These are phyloP conservation scores for Pichia sp. DNA, from an alignment of 1,139 yeast genomes.

Conservation along the genomic window DNA sequence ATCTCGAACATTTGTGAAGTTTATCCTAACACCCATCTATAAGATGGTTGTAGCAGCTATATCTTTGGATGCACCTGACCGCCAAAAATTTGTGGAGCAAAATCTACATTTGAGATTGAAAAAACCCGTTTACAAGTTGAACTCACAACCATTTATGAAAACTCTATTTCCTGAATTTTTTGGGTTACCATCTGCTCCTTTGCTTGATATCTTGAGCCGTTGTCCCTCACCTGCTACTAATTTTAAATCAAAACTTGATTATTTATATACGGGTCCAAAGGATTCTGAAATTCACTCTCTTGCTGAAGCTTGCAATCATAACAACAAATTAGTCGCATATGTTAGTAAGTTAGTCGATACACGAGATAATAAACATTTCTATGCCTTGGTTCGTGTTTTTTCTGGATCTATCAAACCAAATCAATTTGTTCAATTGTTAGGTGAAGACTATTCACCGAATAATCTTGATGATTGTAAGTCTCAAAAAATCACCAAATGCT, in stretches of 20 bases:
- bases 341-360: slow-evolving; percentile 56
- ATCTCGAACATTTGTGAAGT: slow-evolving; percentile 55
- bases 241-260: slow-evolving; percentile 20
- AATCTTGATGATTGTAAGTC: slow-evolving; percentile 44
- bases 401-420: slow-evolving; percentile 52
- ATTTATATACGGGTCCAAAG: slow-evolving; percentile 16
- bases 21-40: slow-evolving; percentile 74
- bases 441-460: slow-evolving; percentile 45
- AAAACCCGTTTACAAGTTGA: slow-evolving; percentile 37
- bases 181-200: slow-evolving; percentile 38
- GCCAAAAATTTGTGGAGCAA: slow-evolving; percentile 37
- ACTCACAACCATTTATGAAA: slow-evolving; percentile 51
- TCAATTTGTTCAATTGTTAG: slow-evolving; percentile 46
- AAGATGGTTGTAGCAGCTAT: slow-evolving; percentile 61
- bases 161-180: slow-evolving; percentile 52
- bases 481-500: slow-evolving; percentile 38
- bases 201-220: slow-evolving; percentile 43
- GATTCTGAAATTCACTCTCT: slow-evolving; percentile 16
- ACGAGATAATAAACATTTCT: slow-evolving; percentile 39
- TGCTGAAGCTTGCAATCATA: slow-evolving; percentile 29
- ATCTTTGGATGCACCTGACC: slow-evolving; percentile 42
- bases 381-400: slow-evolving; percentile 53
- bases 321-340: slow-evolving; percentile 47
- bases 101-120: slow-evolving; percentile 39
- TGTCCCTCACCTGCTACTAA: slow-evolving; percentile 37